These are phyloP conservation scores for Medicago lupulina DNA, from an alignment of 306 rosid genomes.

Conservation along the genomic window DNA sequence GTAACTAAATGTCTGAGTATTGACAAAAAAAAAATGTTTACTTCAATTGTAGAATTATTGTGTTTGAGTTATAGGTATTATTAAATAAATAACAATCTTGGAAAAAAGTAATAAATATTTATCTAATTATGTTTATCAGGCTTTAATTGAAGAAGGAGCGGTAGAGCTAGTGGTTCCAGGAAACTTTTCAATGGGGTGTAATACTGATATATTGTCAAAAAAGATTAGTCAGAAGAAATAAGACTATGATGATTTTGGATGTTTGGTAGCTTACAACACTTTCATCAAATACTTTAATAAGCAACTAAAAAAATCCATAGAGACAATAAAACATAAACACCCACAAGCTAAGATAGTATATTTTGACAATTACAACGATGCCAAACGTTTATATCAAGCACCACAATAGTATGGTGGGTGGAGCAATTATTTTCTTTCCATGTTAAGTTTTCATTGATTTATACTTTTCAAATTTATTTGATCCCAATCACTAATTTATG, in stretches of 20 bases:
- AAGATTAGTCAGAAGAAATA: slow-evolving; percentile 19
- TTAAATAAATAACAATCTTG: background rate
- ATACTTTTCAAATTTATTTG: background rate
- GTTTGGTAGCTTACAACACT: slow-evolving; percentile 51
- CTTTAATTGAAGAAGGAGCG: slow-evolving; percentile 6
- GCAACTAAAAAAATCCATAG: slow-evolving; percentile 44
- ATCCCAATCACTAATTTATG: background rate
- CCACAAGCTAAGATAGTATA: slow-evolving; percentile 53
- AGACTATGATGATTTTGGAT: slow-evolving; percentile 51
- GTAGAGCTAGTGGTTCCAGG: background rate
- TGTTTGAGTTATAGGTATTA: background rate
- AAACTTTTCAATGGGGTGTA: slow-evolving; percentile 11
- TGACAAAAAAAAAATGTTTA: background rate
- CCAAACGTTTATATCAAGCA: slow-evolving; percentile 44
- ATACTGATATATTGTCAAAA: slow-evolving; percentile 13
- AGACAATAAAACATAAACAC: slow-evolving; percentile 25
- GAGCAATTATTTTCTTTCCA: background rate
- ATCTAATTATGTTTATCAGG: background rate
- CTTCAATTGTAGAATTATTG: background rate
- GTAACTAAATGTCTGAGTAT: no score
- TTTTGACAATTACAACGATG: slow-evolving; percentile 52
- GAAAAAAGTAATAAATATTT: background rate
- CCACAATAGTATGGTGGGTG: slow-evolving; percentile 49
- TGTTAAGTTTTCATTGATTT: background rate
- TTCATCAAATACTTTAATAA: slow-evolving; percentile 43